A percentile compares a stretch with the other conserved stretches of the same genome.
Conservation (phyloP, 805 yeast species). For the Priceomyces fermenticarens region DNA sequence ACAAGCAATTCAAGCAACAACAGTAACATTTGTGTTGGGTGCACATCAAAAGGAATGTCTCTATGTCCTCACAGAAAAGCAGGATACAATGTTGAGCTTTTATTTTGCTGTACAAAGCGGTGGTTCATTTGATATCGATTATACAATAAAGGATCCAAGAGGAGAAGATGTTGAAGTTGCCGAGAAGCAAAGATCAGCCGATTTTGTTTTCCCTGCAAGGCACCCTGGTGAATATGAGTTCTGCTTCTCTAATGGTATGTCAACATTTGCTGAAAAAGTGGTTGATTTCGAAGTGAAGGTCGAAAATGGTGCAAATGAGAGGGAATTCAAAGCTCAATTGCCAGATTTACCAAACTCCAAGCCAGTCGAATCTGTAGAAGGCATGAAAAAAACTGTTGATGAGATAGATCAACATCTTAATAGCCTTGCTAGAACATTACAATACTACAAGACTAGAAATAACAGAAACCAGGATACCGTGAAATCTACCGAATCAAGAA, state of each 20-base stretch:
- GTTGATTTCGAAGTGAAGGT: constrained; percentile 76
- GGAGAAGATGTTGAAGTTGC: constrained; percentile 53
- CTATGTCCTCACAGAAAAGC: constrained; percentile 62
- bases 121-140: constrained; percentile 78
- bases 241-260: constrained; percentile 80
- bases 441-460: constrained; percentile 86
- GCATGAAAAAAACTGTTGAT: constrained; percentile 53
- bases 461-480: constrained; percentile 90
- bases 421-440: constrained; percentile 56
- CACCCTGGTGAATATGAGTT: constrained; percentile 78
- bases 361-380: constrained; percentile 51
- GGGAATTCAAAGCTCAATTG: constrained; percentile 54
- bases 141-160: constrained; percentile 56
- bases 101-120: constrained; percentile 84
- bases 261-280: constrained; percentile 76
- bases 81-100: constrained; percentile 61
- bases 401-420: constrained; percentile 60
- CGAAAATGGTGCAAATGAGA: constrained; percentile 37
- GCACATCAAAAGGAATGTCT: constrained; percentile 74
- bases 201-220: constrained; percentile 67
- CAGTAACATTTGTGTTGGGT: constrained; percentile 71
- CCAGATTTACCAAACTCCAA: constrained; percentile 51
- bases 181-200: constrained; percentile 72
- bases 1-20: constrained; percentile 43
- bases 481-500: constrained; percentile 70